phyloP scores from a whole-genome alignment of 352 stramenopile species.

The Phytophthora fragariae region DNA sequence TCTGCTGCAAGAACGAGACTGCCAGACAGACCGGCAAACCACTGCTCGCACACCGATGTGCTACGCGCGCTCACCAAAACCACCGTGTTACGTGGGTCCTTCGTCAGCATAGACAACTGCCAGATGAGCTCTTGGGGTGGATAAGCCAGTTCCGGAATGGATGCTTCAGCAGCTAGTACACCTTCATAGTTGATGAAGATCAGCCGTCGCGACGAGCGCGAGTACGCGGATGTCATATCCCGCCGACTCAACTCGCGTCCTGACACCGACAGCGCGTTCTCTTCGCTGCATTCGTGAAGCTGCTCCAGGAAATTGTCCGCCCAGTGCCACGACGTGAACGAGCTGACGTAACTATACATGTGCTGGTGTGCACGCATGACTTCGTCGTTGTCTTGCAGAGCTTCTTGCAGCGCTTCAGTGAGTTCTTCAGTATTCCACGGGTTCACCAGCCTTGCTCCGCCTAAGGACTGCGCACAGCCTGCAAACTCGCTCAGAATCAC shows the following conservation, averaged over 20 bases:
- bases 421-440: slow-evolving; percentile 89
- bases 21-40: slow-evolving; percentile 72
- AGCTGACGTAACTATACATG: slow-evolving; percentile 87
- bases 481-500: slow-evolving; percentile 94
- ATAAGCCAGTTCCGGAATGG: slow-evolving; percentile 88
- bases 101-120: slow-evolving; percentile 86
- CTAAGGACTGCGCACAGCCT: slow-evolving; percentile 87
- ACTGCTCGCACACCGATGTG: slow-evolving; percentile 79
- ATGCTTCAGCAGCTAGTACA: slow-evolving; percentile 82
- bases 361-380: slow-evolving; percentile 78
- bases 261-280: slow-evolving; percentile 71
- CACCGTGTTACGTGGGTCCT: slow-evolving; percentile 78
- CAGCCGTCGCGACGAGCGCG: slow-evolving; percentile 66
- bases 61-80: slow-evolving; percentile 78
- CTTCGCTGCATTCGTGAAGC: slow-evolving; percentile 78
- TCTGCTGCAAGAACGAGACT: slow-evolving; percentile 78
- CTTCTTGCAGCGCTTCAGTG: slow-evolving; percentile 55
- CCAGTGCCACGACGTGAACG: slow-evolving; percentile 80
- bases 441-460: slow-evolving; percentile 87
- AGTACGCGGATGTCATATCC: slow-evolving; percentile 90
- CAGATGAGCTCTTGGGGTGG: slow-evolving; percentile 85
- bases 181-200: slow-evolving; percentile 93
- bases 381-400: slow-evolving; percentile 70
- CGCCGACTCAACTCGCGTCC: slow-evolving; percentile 79
- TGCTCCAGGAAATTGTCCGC: slow-evolving; percentile 85